Percentiles rank a stretch among this genome's conserved stretches.
These are phyloP conservation scores for Tetrapyrgos nigripes DNA, from an alignment of 1,284 basidiomycete genomes.

Conservation along the genomic window DNA sequence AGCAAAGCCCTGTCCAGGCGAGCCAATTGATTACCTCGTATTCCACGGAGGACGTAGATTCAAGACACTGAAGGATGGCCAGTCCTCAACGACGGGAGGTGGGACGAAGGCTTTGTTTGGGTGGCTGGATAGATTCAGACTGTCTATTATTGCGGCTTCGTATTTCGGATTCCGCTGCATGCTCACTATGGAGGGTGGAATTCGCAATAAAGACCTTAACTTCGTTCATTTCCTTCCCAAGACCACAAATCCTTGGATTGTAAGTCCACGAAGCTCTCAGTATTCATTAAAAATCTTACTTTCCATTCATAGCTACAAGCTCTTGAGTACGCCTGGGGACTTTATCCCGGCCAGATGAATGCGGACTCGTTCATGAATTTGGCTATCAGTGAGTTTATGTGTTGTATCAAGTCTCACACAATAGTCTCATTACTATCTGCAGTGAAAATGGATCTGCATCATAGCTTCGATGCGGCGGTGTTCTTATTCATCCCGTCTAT, in stretches of 20 bases:
- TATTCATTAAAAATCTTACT: not conserved
- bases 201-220: constrained; percentile 10
- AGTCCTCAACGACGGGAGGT: not conserved
- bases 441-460: constrained; percentile 15
- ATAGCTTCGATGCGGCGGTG: constrained; percentile 12
- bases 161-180: constrained; percentile 12
- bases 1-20: not conserved
- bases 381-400: constrained; percentile 4
- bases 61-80: not conserved
- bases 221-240: constrained; percentile 15
- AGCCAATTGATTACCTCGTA: not conserved
- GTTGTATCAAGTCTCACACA: not conserved
- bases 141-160: constrained; percentile 10
- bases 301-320: not conserved
- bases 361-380: constrained; percentile 11
- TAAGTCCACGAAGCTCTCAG: not conserved
- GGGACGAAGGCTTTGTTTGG: not conserved
- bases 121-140: constrained; percentile 6
- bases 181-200: constrained; percentile 7
- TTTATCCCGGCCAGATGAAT: constrained; percentile 11
- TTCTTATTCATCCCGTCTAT: constrained; percentile 11
- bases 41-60: not conserved
- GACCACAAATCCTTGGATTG: not conserved
- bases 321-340: constrained; percentile 12
- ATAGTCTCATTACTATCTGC: not conserved